Evolutionary conservation across 768 basidiomycete species (phyloP).

Genomic region (Hericium erinaceus): DNA sequence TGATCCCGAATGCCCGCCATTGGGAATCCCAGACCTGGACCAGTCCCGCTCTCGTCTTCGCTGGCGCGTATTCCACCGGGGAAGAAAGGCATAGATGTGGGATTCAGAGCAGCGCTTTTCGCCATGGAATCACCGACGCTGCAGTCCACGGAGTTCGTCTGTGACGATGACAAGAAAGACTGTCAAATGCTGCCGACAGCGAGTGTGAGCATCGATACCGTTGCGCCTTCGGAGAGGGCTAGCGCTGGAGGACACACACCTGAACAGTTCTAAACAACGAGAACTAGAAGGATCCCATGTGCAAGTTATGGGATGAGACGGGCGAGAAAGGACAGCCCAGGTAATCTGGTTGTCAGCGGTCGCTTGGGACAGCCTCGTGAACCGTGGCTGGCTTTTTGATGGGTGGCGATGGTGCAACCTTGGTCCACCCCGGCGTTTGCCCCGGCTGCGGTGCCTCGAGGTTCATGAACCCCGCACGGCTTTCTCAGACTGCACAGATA

Average conservation of each 20-base stretch:
- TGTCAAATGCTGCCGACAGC: not conserved
- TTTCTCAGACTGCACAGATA: too few relatives aligned
- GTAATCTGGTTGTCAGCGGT: conserved; percentile 10
- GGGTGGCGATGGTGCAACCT: conserved; percentile 6
- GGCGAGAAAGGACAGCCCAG: conserved; percentile 11
- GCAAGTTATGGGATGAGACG: conserved; percentile 1
- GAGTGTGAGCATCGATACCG: conserved; percentile 1
- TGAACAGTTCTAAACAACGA: not conserved
- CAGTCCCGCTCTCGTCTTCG: conserved; percentile 40
- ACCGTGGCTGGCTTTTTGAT: conserved; percentile 12
- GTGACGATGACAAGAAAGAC: not conserved
- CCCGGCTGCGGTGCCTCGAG: not conserved
- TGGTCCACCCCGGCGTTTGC: not conserved
- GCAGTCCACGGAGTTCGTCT: not conserved
- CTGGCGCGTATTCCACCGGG: conserved; percentile 53
- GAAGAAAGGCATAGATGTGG: conserved; percentile 79
- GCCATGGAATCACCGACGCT: conserved; percentile 37
- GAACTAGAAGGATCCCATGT: conserved; percentile 14
- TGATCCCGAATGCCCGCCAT: conserved; percentile 37
- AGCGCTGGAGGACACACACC: not conserved
- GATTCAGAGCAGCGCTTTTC: conserved; percentile 69
- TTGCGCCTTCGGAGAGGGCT: conserved; percentile 5
- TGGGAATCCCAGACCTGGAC: conserved; percentile 33
- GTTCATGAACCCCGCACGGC: too few relatives aligned
- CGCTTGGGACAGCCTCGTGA: conserved; percentile 11